phyloP scores from a whole-genome alignment of 2,329 filamentous ascomycete species.

The Aureobasidium musti region DNA sequence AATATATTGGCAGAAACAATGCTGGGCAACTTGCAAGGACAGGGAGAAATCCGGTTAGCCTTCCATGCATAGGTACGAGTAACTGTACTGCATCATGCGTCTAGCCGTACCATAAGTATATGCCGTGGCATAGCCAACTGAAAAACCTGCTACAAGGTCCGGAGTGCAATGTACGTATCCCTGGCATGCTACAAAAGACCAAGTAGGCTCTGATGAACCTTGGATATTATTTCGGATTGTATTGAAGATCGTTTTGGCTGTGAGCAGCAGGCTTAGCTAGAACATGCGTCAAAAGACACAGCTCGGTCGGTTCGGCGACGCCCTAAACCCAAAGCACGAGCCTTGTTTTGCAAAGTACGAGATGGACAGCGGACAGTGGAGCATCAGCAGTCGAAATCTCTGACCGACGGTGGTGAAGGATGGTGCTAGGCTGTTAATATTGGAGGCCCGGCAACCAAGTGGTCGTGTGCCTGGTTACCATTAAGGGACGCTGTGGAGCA shows the following conservation, averaged over 20 bases:
- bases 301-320: conserved; percentile 11
- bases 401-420: background rate
- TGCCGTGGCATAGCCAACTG: background rate
- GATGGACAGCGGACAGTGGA: background rate
- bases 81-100: background rate
- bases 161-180: background rate
- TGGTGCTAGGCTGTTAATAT: background rate
- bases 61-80: background rate
- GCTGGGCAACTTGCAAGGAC: background rate
- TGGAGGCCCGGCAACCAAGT: conserved; percentile 1
- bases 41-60: background rate
- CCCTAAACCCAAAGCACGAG: conserved; percentile 3
- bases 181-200: background rate
- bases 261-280: background rate
- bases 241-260: background rate
- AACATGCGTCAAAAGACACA: background rate
- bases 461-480: conserved; percentile 9
- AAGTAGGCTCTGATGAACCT: background rate
- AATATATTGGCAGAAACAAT: background rate
- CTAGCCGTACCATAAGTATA: background rate
- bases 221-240: background rate
- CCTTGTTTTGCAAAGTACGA: background rate
- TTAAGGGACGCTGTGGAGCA: background rate
- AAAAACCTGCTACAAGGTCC: background rate
- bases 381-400: conserved; percentile 1